Percentiles rank a stretch among this genome's conserved stretches.
phyloP scores from a whole-genome alignment of 2,329 filamentous ascomycete genomes.

The Decorospora gaudefroyi region DNA sequence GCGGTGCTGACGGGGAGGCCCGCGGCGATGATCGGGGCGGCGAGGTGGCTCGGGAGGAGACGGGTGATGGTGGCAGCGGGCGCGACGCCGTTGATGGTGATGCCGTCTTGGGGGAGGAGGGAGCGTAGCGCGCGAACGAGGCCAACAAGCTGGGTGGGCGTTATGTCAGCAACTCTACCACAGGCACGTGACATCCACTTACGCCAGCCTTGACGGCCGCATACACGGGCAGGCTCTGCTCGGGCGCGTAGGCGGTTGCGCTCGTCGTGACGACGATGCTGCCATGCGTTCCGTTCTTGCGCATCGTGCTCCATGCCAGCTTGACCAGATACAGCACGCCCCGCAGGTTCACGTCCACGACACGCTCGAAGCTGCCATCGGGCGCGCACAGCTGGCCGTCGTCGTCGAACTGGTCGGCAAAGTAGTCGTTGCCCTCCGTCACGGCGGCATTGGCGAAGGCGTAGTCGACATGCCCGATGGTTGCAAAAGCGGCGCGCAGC shows the following conservation, averaged over 20 bases:
- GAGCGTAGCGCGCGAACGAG: constrained; percentile 44
- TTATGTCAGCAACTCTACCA: too few relatives aligned
- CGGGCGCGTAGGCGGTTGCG: constrained; percentile 47
- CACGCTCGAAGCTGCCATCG: constrained; percentile 19
- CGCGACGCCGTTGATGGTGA: constrained; percentile 50
- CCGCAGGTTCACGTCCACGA: constrained; percentile 46
- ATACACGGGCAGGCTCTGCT: constrained; percentile 47
- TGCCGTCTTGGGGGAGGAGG: constrained; percentile 24
- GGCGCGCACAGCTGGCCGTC: constrained; percentile 38
- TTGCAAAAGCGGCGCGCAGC: too few relatives aligned
- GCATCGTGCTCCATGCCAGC: constrained; percentile 38
- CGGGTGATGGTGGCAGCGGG: constrained; percentile 45
- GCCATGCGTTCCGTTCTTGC: constrained; percentile 21
- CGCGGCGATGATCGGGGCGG: constrained; percentile 36
- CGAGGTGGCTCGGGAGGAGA: constrained; percentile 39
- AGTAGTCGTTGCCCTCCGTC: constrained; percentile 38
- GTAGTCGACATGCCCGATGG: too few relatives aligned
- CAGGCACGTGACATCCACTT: too few relatives aligned
- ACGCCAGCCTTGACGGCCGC: constrained; percentile 28
- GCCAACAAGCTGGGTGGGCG: too few relatives aligned
- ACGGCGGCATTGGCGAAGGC: constrained; percentile 47
- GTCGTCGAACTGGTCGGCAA: constrained; percentile 35
- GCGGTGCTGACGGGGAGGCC: constrained; percentile 45
- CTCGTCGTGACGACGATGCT: constrained; percentile 50
- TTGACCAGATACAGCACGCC: constrained; percentile 44